A percentile compares a stretch with the other conserved stretches of the same genome.
Evolutionary conservation across 106 monocot species (phyloP).

Genomic region (Dioscorea alata): DNA sequence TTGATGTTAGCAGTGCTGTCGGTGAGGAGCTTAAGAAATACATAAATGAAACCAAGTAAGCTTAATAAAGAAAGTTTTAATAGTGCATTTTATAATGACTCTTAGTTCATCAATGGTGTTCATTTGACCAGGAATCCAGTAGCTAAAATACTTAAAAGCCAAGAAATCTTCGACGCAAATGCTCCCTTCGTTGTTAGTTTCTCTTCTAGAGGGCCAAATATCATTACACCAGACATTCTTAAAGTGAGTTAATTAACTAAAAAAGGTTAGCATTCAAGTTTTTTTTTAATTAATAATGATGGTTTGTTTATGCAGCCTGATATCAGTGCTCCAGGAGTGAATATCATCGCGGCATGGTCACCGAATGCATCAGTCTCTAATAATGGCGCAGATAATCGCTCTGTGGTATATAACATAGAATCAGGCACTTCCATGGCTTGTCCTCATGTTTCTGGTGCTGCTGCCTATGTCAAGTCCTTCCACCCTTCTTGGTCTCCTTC

Average conservation of each 20-base stretch:
- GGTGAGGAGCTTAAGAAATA: not conserved
- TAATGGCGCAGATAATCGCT: not conserved
- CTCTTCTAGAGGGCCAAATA: conserved; percentile 8
- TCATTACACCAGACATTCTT: conserved; percentile 1
- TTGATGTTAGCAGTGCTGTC: not conserved
- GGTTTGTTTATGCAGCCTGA: conserved; percentile 1
- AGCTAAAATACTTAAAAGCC: not conserved
- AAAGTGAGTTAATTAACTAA: not conserved
- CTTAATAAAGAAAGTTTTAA: not conserved
- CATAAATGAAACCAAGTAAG: not conserved
- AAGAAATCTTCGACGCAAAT: not conserved
- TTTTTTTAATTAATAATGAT: not conserved
- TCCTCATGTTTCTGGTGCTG: conserved; percentile 1
- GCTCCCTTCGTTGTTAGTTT: not conserved
- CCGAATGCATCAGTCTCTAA: not conserved
- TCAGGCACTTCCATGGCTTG: conserved; percentile 12
- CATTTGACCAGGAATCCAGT: not conserved
- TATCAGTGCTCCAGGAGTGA: not conserved
- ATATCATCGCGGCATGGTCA: conserved; percentile 9
- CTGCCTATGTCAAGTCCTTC: not conserved
- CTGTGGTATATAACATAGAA: not conserved
- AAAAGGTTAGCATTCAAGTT: no score
- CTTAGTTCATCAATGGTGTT: not conserved
- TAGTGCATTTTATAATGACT: no score
- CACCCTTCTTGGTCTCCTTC: not conserved